A percentile compares a stretch with the other conserved stretches of the same genome.
Conservation (phyloP, 805 yeast species). For the Isabelozyma pseudorhagii region DNA sequence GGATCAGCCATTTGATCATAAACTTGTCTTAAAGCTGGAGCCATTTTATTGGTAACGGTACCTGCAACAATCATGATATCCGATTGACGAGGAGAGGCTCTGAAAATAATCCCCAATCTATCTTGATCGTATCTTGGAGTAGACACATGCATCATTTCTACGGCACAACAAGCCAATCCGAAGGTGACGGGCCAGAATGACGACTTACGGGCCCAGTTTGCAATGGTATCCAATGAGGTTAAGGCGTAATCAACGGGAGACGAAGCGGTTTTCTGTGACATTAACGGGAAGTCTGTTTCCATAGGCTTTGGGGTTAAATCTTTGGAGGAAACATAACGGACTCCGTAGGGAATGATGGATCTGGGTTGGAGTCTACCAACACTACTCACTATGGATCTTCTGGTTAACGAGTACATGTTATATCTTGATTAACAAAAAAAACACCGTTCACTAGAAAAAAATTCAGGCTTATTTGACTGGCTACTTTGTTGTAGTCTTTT, state of each 20-base stretch:
- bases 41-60: constrained; percentile 88
- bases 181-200: constrained; percentile 93
- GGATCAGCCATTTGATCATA: constrained; percentile 95
- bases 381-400: constrained; percentile 18
- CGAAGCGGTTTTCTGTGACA: constrained; percentile 55
- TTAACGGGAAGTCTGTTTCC: constrained; percentile 68
- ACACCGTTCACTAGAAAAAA: neutral
- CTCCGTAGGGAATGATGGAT: constrained; percentile 11
- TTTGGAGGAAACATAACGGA: constrained; percentile 32
- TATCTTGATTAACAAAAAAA: no score
- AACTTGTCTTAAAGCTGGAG: constrained; percentile 88
- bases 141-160: constrained; percentile 92
- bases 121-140: constrained; percentile 91
- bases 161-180: constrained; percentile 92
- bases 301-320: constrained; percentile 49
- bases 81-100: constrained; percentile 91
- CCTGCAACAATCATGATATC: constrained; percentile 94
- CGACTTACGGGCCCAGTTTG: constrained; percentile 89
- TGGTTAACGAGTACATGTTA: constrained; percentile 26
- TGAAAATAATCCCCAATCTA: constrained; percentile 86
- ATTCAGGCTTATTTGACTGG: neutral
- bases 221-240: constrained; percentile 76
- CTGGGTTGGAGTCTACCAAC: constrained; percentile 14
- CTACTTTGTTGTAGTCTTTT: constrained; percentile 5
- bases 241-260: constrained; percentile 73